These are phyloP conservation scores for Ehretia macrophylla DNA, from an alignment of 257 asterid species.

Conservation along the genomic window DNA sequence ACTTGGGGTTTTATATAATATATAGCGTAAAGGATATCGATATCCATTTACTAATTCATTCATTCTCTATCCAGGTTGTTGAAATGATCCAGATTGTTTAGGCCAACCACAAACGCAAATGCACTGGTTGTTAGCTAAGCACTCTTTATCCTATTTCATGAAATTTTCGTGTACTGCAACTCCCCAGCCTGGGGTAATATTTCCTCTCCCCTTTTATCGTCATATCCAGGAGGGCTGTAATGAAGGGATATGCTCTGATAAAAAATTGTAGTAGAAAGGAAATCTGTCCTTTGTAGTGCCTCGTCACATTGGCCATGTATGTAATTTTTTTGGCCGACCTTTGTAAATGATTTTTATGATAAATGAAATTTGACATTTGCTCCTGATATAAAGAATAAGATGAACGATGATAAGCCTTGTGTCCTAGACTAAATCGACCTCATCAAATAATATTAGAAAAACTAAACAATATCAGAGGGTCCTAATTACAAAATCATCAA, in stretches of 20 bases:
- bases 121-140: not conserved
- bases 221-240: not conserved
- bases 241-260: too few relatives aligned
- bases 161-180: not conserved
- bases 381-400: not conserved
- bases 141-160: too few relatives aligned
- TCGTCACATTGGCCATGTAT: constrained; percentile 11
- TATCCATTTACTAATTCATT: not conserved
- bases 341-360: constrained; percentile 11
- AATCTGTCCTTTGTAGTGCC: not conserved
- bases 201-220: not conserved
- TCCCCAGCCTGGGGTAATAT: not conserved
- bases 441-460: too few relatives aligned
- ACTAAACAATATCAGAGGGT: too few relatives aligned
- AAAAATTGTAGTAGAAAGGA: constrained; percentile 4
- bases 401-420: too few relatives aligned
- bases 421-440: too few relatives aligned
- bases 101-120: not conserved
- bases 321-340: constrained; percentile 6
- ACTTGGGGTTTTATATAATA: too few relatives aligned
- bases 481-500: not conserved
- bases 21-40: too few relatives aligned
- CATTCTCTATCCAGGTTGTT: not conserved
- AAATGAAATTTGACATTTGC: not conserved
- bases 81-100: not conserved